A percentile compares a stretch with the other conserved stretches of the same genome.
Evolutionary conservation across 2,329 filamentous ascomycete species (phyloP).

Genomic region (Monascus ruber): DNA sequence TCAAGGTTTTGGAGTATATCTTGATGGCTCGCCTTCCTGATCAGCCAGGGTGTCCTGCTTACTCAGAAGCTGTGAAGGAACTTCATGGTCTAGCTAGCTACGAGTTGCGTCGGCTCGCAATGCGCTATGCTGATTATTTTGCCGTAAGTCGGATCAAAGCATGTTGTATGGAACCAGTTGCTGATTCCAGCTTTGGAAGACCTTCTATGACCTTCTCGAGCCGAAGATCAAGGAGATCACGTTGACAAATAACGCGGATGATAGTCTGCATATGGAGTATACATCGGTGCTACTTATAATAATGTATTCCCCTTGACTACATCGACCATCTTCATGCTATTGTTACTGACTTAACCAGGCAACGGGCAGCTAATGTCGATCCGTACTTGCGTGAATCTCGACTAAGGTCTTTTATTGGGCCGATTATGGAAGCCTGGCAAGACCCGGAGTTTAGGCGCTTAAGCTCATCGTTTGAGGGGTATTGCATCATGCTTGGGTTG

Average conservation of each 20-base stretch:
- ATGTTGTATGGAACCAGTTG: background rate
- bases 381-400: constrained; percentile 58
- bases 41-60: constrained; percentile 57
- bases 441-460: constrained; percentile 55
- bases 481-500: constrained; percentile 69
- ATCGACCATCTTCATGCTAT: constrained; percentile 1
- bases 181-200: constrained; percentile 34
- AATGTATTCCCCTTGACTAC: constrained; percentile 39
- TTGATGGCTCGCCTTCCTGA: constrained; percentile 70
- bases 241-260: constrained; percentile 61
- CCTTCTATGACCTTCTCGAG: constrained; percentile 80
- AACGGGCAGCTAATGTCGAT: constrained; percentile 69
- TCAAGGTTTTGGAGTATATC: constrained; percentile 84
- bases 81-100: constrained; percentile 74
- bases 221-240: constrained; percentile 66
- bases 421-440: constrained; percentile 71
- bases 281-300: constrained; percentile 90
- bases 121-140: constrained; percentile 84
- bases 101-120: constrained; percentile 78
- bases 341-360: constrained; percentile 37
- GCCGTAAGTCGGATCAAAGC: constrained; percentile 41
- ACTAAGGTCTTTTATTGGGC: constrained; percentile 66
- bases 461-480: constrained; percentile 63
- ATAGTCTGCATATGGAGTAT: constrained; percentile 75
- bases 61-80: constrained; percentile 82